phyloP scores from a whole-genome alignment of 805 yeast species.

The Spathaspora gorwiae region DNA sequence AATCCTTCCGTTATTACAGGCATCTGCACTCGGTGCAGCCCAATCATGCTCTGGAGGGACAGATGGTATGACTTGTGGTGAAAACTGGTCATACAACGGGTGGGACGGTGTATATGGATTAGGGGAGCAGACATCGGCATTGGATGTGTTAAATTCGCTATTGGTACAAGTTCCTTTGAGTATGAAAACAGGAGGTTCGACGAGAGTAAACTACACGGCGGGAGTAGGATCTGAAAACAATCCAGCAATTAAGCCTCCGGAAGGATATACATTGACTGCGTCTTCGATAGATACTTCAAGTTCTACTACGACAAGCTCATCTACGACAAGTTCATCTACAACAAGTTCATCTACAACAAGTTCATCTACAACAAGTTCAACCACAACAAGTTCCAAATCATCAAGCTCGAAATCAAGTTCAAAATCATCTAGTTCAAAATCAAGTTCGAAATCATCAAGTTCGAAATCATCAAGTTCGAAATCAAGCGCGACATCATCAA shows the following conservation, averaged over 20 bases:
- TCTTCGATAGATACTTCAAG: not conserved
- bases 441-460: not conserved
- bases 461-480: not conserved
- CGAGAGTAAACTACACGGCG: slow-evolving; percentile 32
- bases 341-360: not conserved
- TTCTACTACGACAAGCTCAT: not conserved
- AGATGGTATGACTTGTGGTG: slow-evolving; percentile 85
- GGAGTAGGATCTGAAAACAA: slow-evolving; percentile 12
- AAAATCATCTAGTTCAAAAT: not conserved
- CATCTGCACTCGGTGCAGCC: slow-evolving; percentile 71
- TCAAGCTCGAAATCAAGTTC: not conserved
- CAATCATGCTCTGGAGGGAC: slow-evolving; percentile 75
- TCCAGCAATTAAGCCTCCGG: not conserved
- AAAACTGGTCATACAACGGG: slow-evolving; percentile 55
- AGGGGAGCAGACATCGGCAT: slow-evolving; percentile 80
- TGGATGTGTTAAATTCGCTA: slow-evolving; percentile 52
- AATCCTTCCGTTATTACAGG: slow-evolving; percentile 37
- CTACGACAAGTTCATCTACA: not conserved
- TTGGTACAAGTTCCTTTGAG: slow-evolving; percentile 30
- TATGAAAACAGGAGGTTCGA: slow-evolving; percentile 32
- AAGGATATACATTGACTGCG: not conserved
- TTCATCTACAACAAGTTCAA: not conserved
- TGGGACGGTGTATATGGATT: slow-evolving; percentile 73
- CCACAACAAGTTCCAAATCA: not conserved
- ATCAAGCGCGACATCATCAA: not conserved